Conservation (phyloP, 1,139 yeast species). For the Scheffersomyces segobiensis region DNA sequence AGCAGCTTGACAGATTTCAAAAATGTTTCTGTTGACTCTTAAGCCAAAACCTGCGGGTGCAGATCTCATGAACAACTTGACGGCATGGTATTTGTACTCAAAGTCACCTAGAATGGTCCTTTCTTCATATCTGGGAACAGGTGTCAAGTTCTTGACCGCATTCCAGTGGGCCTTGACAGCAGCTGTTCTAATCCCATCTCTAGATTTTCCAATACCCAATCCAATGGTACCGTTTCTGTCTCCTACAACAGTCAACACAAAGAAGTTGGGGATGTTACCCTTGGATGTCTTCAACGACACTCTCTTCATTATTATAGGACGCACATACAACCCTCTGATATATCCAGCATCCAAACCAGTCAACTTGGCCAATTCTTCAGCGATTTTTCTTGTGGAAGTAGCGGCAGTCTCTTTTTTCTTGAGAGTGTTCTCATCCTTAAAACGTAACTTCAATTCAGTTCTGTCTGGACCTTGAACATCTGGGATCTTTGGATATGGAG, state of each 20-base stretch:
- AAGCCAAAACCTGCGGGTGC: slow-evolving; percentile 96
- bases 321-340: slow-evolving; percentile 62
- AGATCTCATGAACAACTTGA: slow-evolving; percentile 74
- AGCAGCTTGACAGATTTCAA: slow-evolving; percentile 90
- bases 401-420: slow-evolving; percentile 14
- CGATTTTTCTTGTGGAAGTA: slow-evolving; percentile 33
- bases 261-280: slow-evolving; percentile 87
- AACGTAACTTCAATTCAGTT: slow-evolving; percentile 40
- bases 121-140: slow-evolving; percentile 84
- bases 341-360: slow-evolving; percentile 75
- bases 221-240: slow-evolving; percentile 94
- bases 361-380: slow-evolving; percentile 61
- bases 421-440: slow-evolving; percentile 21
- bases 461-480: slow-evolving; percentile 43
- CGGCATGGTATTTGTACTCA: slow-evolving; percentile 84
- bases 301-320: slow-evolving; percentile 71
- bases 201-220: slow-evolving; percentile 91
- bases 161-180: slow-evolving; percentile 89
- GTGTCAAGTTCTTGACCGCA: slow-evolving; percentile 82
- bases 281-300: slow-evolving; percentile 92
- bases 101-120: slow-evolving; percentile 89
- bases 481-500: slow-evolving; percentile 48
- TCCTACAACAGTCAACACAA: slow-evolving; percentile 88
- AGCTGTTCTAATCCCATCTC: slow-evolving; percentile 77
- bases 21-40: slow-evolving; percentile 87